These are phyloP conservation scores for Clarireedia hainanense DNA, from an alignment of 2,329 filamentous ascomycete species.

Conservation along the genomic window DNA sequence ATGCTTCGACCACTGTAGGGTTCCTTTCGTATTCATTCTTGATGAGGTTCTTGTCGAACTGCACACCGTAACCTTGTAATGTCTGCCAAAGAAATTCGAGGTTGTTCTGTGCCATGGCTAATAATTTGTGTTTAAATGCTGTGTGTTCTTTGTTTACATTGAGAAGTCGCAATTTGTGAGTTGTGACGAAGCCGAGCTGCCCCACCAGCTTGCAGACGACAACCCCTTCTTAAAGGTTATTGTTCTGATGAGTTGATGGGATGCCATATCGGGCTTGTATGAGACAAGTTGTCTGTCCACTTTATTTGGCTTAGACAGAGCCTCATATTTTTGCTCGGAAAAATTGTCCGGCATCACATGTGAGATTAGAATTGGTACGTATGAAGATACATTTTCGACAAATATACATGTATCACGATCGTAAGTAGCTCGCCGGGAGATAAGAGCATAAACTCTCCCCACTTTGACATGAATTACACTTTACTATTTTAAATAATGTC, in stretches of 20 bases:
- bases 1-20: slow-evolving; percentile 28
- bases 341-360: too few species aligned
- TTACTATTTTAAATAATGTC: not conserved
- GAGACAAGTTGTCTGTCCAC: too few species aligned
- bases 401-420: slow-evolving; percentile 2
- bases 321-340: too few species aligned
- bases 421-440: not conserved
- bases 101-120: slow-evolving; percentile 20
- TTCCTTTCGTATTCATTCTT: slow-evolving; percentile 19
- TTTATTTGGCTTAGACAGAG: too few species aligned
- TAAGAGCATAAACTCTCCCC: slow-evolving; percentile 1
- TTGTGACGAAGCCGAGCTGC: not conserved
- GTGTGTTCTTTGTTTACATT: slow-evolving; percentile 12
- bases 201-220: too few species aligned
- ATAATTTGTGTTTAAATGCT: slow-evolving; percentile 11
- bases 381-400: slow-evolving; percentile 1
- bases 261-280: too few species aligned
- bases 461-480: not conserved
- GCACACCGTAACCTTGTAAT: slow-evolving; percentile 25
- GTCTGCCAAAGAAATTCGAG: slow-evolving; percentile 20
- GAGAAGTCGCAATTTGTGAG: not conserved
- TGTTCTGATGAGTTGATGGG: too few species aligned
- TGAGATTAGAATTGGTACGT: not conserved
- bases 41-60: slow-evolving; percentile 24
- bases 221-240: too few species aligned